Percentiles rank a stretch among this genome's conserved stretches.
These are phyloP conservation scores for Cystobasidium ongulense DNA, from an alignment of 768 basidiomycete genomes.

Conservation along the genomic window DNA sequence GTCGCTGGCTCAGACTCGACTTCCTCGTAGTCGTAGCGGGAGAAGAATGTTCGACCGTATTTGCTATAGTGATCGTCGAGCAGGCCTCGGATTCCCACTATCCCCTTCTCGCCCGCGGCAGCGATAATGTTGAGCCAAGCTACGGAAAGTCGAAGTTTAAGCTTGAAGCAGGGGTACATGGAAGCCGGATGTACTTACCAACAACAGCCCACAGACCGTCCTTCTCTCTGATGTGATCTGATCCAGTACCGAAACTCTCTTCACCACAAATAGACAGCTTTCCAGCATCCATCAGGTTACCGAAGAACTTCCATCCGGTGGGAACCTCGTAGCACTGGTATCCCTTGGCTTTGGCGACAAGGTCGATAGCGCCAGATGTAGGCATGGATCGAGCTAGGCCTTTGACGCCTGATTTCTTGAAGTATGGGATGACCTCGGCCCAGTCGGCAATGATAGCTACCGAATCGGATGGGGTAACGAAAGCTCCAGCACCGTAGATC, in stretches of 20 bases:
- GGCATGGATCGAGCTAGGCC: conserved; percentile 97
- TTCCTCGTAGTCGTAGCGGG: conserved; percentile 96
- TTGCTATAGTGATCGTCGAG: conserved; percentile 75
- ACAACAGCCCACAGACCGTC: conserved; percentile 97
- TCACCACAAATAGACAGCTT: conserved; percentile 96
- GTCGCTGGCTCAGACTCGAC: conserved; percentile 84
- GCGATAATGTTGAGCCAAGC: conserved; percentile 95
- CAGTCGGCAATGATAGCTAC: conserved; percentile 98
- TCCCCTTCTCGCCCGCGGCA: conserved; percentile 65
- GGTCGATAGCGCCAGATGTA: conserved; percentile 90
- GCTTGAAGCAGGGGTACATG: no score
- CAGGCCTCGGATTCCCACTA: conserved; percentile 69
- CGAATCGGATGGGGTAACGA: conserved; percentile 94
- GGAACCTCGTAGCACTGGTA: conserved; percentile 92
- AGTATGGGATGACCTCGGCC: conserved; percentile 81
- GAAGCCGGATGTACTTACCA: no score
- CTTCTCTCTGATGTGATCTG: conserved; percentile 99
- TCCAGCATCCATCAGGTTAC: conserved; percentile 98
- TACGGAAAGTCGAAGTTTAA: conserved; percentile 43
- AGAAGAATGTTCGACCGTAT: conserved; percentile 98
- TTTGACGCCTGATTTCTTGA: conserved; percentile 81
- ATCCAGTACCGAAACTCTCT: conserved; percentile 99
- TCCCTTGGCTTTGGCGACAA: conserved; percentile 87
- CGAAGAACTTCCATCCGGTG: conserved; percentile 99
- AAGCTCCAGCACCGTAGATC: conserved; percentile 97